phyloP scores from a whole-genome alignment of 2,329 filamentous ascomycete genomes.

The Tolypocladium sp. region DNA sequence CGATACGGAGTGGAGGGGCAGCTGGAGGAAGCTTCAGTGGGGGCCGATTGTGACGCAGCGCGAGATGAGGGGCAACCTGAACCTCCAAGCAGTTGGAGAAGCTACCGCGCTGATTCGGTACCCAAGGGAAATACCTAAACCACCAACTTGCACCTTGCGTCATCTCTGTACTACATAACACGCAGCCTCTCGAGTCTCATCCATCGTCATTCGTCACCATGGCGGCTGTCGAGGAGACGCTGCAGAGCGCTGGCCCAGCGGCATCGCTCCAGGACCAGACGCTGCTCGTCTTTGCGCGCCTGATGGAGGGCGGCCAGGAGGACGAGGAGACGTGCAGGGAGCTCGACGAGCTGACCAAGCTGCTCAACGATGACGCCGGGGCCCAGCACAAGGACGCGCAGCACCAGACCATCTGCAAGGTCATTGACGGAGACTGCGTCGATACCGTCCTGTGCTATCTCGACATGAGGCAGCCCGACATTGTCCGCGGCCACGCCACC shows the following conservation, averaged over 20 bases:
- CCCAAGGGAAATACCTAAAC: not conserved
- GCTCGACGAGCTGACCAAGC: constrained; percentile 48
- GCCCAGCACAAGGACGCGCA: constrained; percentile 31
- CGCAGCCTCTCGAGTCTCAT: not conserved
- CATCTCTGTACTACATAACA: not conserved
- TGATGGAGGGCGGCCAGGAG: constrained; percentile 87
- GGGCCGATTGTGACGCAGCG: not conserved
- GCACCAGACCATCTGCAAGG: constrained; percentile 41
- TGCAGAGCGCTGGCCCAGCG: constrained; percentile 18
- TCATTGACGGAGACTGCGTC: constrained; percentile 66
- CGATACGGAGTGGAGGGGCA: not conserved
- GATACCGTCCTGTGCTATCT: constrained; percentile 81
- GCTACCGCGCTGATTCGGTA: not conserved
- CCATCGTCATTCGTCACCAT: constrained; percentile 12
- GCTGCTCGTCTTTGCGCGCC: constrained; percentile 70
- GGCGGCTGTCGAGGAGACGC: constrained; percentile 23
- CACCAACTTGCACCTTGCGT: not conserved
- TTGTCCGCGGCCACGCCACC: constrained; percentile 72
- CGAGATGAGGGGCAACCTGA: not conserved
- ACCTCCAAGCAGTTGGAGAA: not conserved
- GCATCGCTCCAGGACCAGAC: constrained; percentile 51
- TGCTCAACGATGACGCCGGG: constrained; percentile 46
- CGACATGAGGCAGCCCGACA: constrained; percentile 68
- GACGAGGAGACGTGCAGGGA: constrained; percentile 59
- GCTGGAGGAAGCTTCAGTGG: too few relatives aligned